These are phyloP conservation scores for Pisolithus microcarpus DNA, from an alignment of 768 basidiomycete species.

Conservation along the genomic window DNA sequence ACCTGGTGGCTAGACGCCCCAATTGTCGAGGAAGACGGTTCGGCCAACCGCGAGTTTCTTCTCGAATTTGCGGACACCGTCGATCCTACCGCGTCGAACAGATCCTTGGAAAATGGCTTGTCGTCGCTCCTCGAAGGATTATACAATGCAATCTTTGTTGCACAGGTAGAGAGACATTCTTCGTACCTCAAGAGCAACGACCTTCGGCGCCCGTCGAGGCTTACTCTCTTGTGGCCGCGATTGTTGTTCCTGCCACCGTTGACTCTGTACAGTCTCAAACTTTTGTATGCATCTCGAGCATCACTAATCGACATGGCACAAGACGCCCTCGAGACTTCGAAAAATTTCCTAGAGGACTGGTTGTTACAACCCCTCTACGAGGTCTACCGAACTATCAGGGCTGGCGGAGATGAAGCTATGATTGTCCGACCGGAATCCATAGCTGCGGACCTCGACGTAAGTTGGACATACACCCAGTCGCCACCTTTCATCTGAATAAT, in stretches of 20 bases:
- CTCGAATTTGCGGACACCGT: conserved; percentile 17
- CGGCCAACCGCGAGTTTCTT: conserved; percentile 10
- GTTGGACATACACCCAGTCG: conserved; percentile 9
- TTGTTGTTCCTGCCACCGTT: conserved; percentile 72
- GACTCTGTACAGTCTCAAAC: conserved; percentile 41
- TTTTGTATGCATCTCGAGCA: conserved; percentile 52
- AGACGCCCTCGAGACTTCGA: conserved; percentile 60
- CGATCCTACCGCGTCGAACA: conserved; percentile 12
- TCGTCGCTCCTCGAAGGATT: conserved; percentile 12
- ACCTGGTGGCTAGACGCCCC: conserved; percentile 23
- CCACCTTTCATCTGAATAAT: not conserved
- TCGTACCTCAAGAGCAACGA: conserved; percentile 25
- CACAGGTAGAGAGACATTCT: conserved; percentile 24
- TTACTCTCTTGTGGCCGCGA: conserved; percentile 76
- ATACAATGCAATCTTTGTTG: conserved; percentile 14
- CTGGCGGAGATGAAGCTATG: conserved; percentile 67
- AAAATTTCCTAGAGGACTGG: conserved; percentile 76
- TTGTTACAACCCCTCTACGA: conserved; percentile 79
- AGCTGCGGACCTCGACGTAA: conserved; percentile 75
- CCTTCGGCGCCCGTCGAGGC: conserved; percentile 59
- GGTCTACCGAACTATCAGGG: conserved; percentile 74
- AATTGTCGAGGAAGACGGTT: not conserved
- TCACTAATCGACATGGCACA: conserved; percentile 46
- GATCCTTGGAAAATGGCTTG: conserved; percentile 7
- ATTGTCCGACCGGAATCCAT: conserved; percentile 80